Evolutionary conservation across 2,329 filamentous ascomycete species (phyloP).

Genomic region (Ophiostoma himal-ulmi): DNA sequence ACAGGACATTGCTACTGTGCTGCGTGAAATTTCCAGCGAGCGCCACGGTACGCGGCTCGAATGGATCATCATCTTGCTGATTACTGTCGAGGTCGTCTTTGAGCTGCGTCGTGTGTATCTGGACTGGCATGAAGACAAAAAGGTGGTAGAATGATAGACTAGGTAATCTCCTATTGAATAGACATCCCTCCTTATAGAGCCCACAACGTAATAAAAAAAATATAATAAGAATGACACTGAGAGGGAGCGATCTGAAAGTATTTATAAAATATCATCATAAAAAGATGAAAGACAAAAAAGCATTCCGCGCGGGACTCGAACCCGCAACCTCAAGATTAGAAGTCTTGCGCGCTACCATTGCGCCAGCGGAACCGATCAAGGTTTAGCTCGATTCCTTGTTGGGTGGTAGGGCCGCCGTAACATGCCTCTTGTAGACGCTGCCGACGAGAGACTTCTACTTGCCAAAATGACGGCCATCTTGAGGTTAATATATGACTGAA

Average conservation of each 20-base stretch:
- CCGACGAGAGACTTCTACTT: neutral
- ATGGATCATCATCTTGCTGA: conserved; percentile 92
- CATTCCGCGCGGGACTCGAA: conserved; percentile 16
- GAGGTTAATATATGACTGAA: too few species aligned
- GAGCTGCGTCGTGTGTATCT: conserved; percentile 67
- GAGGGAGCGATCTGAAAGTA: neutral
- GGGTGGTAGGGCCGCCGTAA: neutral
- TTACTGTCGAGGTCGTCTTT: conserved; percentile 85
- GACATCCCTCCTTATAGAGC: neutral
- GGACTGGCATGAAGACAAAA: conserved; percentile 20
- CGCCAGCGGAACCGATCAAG: conserved; percentile 15
- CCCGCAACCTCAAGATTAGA: conserved; percentile 14
- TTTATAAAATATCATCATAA: neutral
- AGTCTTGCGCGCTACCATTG: conserved; percentile 17
- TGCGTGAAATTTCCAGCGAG: conserved; percentile 83
- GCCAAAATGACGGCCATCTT: too few species aligned
- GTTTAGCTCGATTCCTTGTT: conserved; percentile 12
- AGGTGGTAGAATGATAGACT: neutral
- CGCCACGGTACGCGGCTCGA: conserved; percentile 83
- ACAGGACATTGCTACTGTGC: conserved; percentile 83
- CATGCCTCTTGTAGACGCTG: neutral
- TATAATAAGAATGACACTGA: neutral
- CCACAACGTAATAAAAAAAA: neutral
- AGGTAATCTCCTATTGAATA: neutral
- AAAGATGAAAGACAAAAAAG: neutral